These are phyloP conservation scores for Rickenella mellea DNA, from an alignment of 768 basidiomycete genomes.

Conservation along the genomic window DNA sequence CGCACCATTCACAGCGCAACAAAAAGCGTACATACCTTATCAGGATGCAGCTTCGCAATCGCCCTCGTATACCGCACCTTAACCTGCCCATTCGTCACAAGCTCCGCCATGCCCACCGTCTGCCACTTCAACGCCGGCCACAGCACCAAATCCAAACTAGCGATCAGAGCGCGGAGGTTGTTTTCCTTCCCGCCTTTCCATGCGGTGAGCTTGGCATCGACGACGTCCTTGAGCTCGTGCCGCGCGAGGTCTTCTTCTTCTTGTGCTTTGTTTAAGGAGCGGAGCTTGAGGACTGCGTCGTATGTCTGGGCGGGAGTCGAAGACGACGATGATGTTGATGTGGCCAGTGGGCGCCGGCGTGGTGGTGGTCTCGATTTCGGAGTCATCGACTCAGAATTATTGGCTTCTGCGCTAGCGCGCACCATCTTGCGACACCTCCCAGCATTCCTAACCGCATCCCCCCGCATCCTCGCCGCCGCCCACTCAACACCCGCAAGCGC, in stretches of 20 bases:
- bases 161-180: conserved; percentile 84
- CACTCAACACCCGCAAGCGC: conserved; percentile 46
- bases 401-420: too few relatives aligned
- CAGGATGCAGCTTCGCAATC: conserved; percentile 92
- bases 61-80: conserved; percentile 88
- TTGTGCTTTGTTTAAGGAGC: conserved; percentile 46
- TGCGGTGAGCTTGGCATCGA: conserved; percentile 58
- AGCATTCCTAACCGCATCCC: conserved; percentile 63
- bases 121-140: conserved; percentile 77
- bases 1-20: too few relatives aligned
- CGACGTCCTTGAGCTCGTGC: conserved; percentile 65
- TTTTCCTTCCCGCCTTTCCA: conserved; percentile 91
- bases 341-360: too few relatives aligned
- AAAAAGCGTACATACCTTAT: conserved; percentile 60
- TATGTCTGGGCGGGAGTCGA: conserved; percentile 28
- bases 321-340: too few relatives aligned
- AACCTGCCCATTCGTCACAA: conserved; percentile 73
- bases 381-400: too few relatives aligned
- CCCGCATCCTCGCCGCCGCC: conserved; percentile 41
- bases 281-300: conserved; percentile 60
- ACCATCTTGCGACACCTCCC: conserved; percentile 71
- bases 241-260: conserved; percentile 72
- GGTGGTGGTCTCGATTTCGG: too few relatives aligned
- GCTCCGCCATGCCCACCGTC: conserved; percentile 82
- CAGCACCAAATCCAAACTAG: conserved; percentile 74